These are phyloP conservation scores for Neopestalotiopsis rosae DNA, from an alignment of 2,329 filamentous ascomycete species.

Conservation along the genomic window DNA sequence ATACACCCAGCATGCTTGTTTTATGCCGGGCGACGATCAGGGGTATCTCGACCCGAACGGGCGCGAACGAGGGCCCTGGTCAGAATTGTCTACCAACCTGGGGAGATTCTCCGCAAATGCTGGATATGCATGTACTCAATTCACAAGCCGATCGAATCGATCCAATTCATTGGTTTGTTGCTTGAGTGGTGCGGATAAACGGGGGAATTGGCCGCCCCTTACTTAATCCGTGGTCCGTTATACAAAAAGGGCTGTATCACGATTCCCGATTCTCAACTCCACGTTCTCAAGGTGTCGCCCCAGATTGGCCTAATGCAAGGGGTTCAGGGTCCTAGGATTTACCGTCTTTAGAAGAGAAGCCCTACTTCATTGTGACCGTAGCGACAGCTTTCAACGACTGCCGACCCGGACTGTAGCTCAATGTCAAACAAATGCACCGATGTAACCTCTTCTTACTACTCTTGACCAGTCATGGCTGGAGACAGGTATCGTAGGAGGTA, in stretches of 20 bases:
- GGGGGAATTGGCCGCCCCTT: not conserved
- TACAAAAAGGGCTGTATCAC: not conserved
- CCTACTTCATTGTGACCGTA: too few species aligned
- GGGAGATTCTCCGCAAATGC: too few species aligned
- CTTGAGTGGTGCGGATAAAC: constrained; percentile 7
- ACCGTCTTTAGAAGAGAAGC: too few species aligned
- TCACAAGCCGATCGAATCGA: not conserved
- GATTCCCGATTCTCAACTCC: not conserved
- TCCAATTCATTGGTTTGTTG: not conserved
- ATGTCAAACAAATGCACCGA: too few species aligned
- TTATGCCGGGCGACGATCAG: not conserved
- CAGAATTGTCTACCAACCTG: too few species aligned
- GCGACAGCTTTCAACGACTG: too few species aligned
- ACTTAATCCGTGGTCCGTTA: not conserved
- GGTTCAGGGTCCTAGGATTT: too few species aligned
- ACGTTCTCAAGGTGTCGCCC: not conserved
- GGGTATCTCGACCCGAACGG: not conserved
- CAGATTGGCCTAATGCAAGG: too few species aligned
- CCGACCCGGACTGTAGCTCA: too few species aligned
- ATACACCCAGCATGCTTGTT: not conserved
- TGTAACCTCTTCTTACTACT: too few species aligned
- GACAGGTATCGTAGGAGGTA: too few species aligned
- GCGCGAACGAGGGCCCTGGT: not conserved
- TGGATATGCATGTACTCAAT: not conserved
- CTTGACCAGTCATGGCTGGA: too few species aligned